Conservation (phyloP, 2,329 filamentous ascomycete species). For the Diaporthe batatas region DNA sequence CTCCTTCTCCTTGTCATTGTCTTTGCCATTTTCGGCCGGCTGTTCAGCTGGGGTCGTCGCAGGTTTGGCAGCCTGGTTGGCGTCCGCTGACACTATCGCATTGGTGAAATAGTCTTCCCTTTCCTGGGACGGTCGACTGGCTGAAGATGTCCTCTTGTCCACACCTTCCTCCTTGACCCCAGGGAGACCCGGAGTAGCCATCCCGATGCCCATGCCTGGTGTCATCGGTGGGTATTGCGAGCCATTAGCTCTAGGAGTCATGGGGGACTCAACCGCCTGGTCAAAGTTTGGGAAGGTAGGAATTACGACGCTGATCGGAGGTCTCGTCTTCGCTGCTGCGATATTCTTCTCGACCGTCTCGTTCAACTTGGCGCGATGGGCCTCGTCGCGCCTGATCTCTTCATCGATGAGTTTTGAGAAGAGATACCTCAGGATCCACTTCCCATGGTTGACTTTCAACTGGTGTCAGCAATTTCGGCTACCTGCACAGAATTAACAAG, state of each 20-base stretch:
- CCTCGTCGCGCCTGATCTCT: slow-evolving; percentile 85
- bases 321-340: slow-evolving; percentile 66
- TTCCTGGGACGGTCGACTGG: slow-evolving; percentile 73
- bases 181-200: slow-evolving; percentile 77
- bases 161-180: slow-evolving; percentile 63
- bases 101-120: slow-evolving; percentile 84
- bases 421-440: slow-evolving; percentile 94
- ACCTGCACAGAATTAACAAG: background rate
- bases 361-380: slow-evolving; percentile 77
- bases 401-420: slow-evolving; percentile 92
- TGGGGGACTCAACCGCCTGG: slow-evolving; percentile 57
- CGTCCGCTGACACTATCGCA: slow-evolving; percentile 63
- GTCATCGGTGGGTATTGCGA: slow-evolving; percentile 73
- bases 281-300: slow-evolving; percentile 54
- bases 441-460: slow-evolving; percentile 86
- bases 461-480: slow-evolving; percentile 41
- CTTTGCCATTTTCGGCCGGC: slow-evolving; percentile 60
- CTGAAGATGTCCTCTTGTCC: slow-evolving; percentile 68
- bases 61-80: slow-evolving; percentile 61
- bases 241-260: slow-evolving; percentile 74
- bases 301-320: slow-evolving; percentile 70
- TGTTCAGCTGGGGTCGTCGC: slow-evolving; percentile 62
- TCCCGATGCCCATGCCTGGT: slow-evolving; percentile 82
- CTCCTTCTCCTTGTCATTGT: slow-evolving; percentile 69
- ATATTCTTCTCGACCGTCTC: slow-evolving; percentile 71